Evolutionary conservation across 2,329 filamentous ascomycete genomes (phyloP).

Genomic region (Septoria linicola): DNA sequence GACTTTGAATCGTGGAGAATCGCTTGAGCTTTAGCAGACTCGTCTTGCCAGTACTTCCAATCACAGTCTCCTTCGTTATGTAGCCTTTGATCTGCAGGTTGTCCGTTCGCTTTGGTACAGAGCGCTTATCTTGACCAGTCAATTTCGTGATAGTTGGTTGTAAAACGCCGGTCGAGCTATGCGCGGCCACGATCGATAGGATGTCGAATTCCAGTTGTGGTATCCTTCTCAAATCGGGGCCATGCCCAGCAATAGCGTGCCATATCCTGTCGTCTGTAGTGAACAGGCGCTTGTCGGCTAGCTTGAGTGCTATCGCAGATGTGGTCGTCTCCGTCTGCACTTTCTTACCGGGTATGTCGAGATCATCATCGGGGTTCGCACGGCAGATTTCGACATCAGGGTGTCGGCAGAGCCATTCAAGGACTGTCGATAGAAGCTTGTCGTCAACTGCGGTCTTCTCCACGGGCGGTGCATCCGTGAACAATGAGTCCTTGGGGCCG

Average conservation of each 20-base stretch:
- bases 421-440: conserved; percentile 54
- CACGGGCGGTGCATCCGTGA: conserved; percentile 29
- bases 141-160: conserved; percentile 56
- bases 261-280: conserved; percentile 59
- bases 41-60: conserved; percentile 52
- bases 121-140: conserved; percentile 64
- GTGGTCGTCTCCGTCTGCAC: conserved; percentile 33
- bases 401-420: conserved; percentile 58
- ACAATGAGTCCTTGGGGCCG: conserved; percentile 25
- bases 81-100: conserved; percentile 58
- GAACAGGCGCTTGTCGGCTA: conserved; percentile 42
- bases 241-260: conserved; percentile 61
- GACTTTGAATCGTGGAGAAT: conserved; percentile 37
- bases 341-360: conserved; percentile 38
- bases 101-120: conserved; percentile 61
- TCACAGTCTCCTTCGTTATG: conserved; percentile 56
- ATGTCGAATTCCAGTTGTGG: conserved; percentile 56
- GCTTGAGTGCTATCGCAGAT: conserved; percentile 5
- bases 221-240: conserved; percentile 55
- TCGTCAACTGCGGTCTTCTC: conserved; percentile 45
- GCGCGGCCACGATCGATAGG: conserved; percentile 58
- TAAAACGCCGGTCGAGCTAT: conserved; percentile 54
- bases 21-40: conserved; percentile 57
- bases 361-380: conserved; percentile 45
- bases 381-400: conserved; percentile 50